Conservation (phyloP, 345 rosid species). For the Eucalyptus lansdowneana region DNA sequence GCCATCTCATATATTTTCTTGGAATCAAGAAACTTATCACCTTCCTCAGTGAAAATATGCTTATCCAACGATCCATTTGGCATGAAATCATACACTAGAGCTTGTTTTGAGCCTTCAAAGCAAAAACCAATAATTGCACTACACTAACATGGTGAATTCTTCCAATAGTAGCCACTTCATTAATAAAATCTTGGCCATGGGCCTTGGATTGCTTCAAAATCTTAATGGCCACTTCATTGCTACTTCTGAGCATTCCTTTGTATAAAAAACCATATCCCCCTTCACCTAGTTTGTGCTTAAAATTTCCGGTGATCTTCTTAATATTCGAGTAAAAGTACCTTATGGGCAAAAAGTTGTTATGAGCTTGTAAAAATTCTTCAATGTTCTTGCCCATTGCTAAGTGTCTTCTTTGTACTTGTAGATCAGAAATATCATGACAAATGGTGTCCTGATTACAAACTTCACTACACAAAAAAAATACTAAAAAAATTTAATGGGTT, state of each 20-base stretch:
- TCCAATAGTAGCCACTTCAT: background rate
- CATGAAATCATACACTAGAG: background rate
- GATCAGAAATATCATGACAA: too few relatives aligned
- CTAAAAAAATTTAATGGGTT: rapidly evolving
- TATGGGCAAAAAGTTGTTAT: too few relatives aligned
- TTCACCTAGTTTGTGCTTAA: too few relatives aligned
- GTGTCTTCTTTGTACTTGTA: too few relatives aligned
- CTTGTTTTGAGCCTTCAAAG: background rate
- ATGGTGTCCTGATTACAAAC: too few relatives aligned
- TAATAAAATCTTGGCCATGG: background rate
- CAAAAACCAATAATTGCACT: background rate
- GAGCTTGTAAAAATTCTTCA: too few relatives aligned
- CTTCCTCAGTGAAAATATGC: too few relatives aligned
- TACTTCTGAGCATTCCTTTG: background rate
- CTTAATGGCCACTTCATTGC: background rate
- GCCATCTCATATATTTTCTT: background rate
- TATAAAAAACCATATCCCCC: background rate
- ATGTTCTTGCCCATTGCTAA: too few relatives aligned
- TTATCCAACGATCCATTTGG: background rate
- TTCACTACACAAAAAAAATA: too few relatives aligned
- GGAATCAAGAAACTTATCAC: background rate
- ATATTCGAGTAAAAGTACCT: too few relatives aligned
- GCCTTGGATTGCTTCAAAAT: background rate
- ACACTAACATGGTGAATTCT: background rate
- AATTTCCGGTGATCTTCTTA: too few relatives aligned